phyloP scores from a whole-genome alignment of 1,284 basidiomycete species.

The Coniferiporia weirii region DNA sequence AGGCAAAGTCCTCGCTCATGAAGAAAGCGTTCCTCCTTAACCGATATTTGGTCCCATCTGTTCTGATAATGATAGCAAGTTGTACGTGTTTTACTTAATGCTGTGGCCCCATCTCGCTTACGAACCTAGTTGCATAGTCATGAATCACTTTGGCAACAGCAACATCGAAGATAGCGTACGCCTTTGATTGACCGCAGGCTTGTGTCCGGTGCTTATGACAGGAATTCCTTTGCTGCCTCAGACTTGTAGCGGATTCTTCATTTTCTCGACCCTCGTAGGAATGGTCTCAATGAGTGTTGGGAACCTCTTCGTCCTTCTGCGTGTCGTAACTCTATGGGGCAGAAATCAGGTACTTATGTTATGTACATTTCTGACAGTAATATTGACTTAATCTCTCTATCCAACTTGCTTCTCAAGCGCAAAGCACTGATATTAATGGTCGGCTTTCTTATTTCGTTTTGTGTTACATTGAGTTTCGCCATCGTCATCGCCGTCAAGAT shows the following conservation, averaged over 20 bases:
- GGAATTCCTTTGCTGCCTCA: background rate
- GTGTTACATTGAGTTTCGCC: conserved; percentile 2
- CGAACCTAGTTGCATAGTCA: background rate
- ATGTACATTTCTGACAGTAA: background rate
- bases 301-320: conserved; percentile 16
- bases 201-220: background rate
- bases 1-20: conserved; percentile 15
- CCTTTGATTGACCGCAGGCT: background rate
- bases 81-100: background rate
- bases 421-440: conserved; percentile 3
- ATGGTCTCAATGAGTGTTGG: conserved; percentile 8
- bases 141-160: background rate
- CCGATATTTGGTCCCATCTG: conserved; percentile 19
- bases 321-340: conserved; percentile 17
- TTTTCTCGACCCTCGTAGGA: conserved; percentile 1
- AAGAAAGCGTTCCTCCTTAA: conserved; percentile 20
- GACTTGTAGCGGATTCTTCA: conserved; percentile 6
- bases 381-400: background rate
- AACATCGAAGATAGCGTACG: background rate
- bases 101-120: background rate
- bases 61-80: conserved; percentile 5
- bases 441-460: conserved; percentile 11
- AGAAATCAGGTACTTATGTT: conserved; percentile 8
- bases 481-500: background rate
- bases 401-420: background rate